Base-by-base conservation (phyloP, 306 rosid species). In the Abrus pulchellus region DNA sequence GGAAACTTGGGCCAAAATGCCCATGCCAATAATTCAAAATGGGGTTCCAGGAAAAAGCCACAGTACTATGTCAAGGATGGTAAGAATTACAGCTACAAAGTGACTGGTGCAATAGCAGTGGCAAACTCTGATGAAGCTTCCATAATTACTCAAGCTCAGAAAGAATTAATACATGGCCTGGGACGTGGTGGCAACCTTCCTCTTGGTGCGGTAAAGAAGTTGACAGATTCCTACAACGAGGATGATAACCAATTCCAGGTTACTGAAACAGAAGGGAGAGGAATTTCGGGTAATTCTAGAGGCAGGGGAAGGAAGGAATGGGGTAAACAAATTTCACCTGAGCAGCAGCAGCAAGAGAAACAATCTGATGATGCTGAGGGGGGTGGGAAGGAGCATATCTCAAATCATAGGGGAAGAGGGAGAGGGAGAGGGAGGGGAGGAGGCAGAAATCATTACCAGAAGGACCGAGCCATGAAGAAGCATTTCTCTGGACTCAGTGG, bases 141-240 rank as follows among this genome's bases (percentile, higher is more conserved):
- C 5, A 64, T 92, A 36, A 38, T 96, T 32, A 74, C 81, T 30
- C 89, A 85, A 79, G 92, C 92, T 70, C 93, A 90, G 65, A 27
- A 55, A 52, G 99, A 93, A 72, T 64, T 90, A 71, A 96, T 96
- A 68, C 65, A 96, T 72, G 99, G 99, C 43, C 97, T 96, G 59
- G 99, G 98, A 68, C 97, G 94, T 3, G 99, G 99, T 1, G 99
- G 99, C 48, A 96, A 96, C 90, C 71, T 88, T 59, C 99, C 98
- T 41, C 90, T 90, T 54, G 98, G 97, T 9, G 99, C 99, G 0
- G 90, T 92, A 12, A 90, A 84, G 88, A 90, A 89, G 87, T 86
- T 93, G 85, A 77, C 84, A 0, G 97, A 90, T 74, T 75, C 84
- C 36, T 68, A 84, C 59, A 81, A 80, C 55, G 90, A 83, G 74